Base-by-base conservation (phyloP, 257 asterid species). In the Voacanga thouarsii region DNA sequence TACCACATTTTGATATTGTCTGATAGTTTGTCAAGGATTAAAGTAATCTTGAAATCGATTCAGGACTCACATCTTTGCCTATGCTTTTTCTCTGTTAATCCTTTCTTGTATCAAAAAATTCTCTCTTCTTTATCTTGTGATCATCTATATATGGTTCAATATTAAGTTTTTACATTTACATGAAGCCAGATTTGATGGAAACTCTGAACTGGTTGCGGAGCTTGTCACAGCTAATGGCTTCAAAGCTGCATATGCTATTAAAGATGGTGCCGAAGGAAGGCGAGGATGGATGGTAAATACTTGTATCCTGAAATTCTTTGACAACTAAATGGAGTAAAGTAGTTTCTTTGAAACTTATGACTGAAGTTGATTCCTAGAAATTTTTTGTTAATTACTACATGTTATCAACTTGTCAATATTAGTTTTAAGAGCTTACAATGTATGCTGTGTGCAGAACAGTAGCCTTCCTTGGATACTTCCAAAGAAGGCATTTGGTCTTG, bases 111-210 rank as follows among this genome's bases (percentile, higher is more conserved):
- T 63, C 60, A 44, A 11, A 28, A 67, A 24, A 3, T 6, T 15
- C 14, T 26, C 53, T n/a, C 26, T 37, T 47, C 24, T n/a, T 21
- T 65, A 12, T 12, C 0, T 16, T 63, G 28, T 24, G 74, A 63
- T 37, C 59, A 50, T 76, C 49, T 15, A 53, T n/a, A 6, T 57
- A 45, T 16, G 23, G 66, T 74, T 63, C 45, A 67, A 78, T 84
- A 77, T 73, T 79, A 66, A 85, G 75, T 66, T 78, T 23, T 86
- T 66, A 74, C 82, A 16, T 51, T 87, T 83, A 79, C 86, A 85
- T 93, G 97, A 93, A 92, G 98, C 96, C 94, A 96, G 99, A 89
- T 93, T 90, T 83, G 97, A 93, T 86, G 97, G 98, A 64, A 96
- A 92, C 91, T 96, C 99, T 70, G 99, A 96, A 81, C 95, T 96